Evolutionary conservation across 768 basidiomycete species (phyloP).

Genomic region (Boletus insuetus): DNA sequence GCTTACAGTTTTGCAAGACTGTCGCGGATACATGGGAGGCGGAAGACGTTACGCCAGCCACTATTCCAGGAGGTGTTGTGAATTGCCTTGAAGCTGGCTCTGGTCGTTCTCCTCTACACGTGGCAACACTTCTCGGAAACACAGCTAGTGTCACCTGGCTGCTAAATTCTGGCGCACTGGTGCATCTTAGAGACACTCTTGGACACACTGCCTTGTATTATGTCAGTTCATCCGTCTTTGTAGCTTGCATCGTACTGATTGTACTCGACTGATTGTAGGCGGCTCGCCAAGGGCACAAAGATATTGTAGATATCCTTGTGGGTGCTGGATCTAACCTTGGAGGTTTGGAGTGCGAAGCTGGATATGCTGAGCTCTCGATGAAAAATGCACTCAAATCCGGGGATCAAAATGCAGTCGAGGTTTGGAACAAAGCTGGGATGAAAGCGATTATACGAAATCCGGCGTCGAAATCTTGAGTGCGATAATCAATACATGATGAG

Average conservation of each 20-base stretch:
- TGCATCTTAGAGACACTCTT: constrained; percentile 75
- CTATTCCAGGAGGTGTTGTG: constrained; percentile 63
- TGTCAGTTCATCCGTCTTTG: constrained; percentile 38
- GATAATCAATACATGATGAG: constrained; percentile 10
- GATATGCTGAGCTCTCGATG: constrained; percentile 52
- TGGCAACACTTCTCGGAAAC: constrained; percentile 71
- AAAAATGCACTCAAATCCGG: constrained; percentile 36
- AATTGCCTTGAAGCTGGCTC: constrained; percentile 71
- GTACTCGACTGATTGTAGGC: constrained; percentile 44
- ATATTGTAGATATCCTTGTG: constrained; percentile 60
- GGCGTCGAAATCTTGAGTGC: not conserved
- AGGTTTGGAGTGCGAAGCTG: constrained; percentile 56
- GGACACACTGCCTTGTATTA: constrained; percentile 87
- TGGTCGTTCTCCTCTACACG: constrained; percentile 74
- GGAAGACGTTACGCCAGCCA: constrained; percentile 17
- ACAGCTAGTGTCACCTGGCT: constrained; percentile 42
- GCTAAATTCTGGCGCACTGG: constrained; percentile 72
- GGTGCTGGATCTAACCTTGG: constrained; percentile 75
- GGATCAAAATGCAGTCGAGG: constrained; percentile 42
- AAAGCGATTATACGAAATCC: not conserved
- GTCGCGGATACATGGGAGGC: constrained; percentile 25
- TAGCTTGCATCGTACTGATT: not conserved
- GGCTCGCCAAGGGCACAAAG: constrained; percentile 65
- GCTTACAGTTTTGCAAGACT: constrained; percentile 57
- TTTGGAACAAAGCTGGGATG: constrained; percentile 59